Percentiles rank a stretch among this genome's conserved stretches.
Evolutionary conservation across 1,284 basidiomycete species (phyloP).

Genomic region (Tilletiopsis washingtonensis): DNA sequence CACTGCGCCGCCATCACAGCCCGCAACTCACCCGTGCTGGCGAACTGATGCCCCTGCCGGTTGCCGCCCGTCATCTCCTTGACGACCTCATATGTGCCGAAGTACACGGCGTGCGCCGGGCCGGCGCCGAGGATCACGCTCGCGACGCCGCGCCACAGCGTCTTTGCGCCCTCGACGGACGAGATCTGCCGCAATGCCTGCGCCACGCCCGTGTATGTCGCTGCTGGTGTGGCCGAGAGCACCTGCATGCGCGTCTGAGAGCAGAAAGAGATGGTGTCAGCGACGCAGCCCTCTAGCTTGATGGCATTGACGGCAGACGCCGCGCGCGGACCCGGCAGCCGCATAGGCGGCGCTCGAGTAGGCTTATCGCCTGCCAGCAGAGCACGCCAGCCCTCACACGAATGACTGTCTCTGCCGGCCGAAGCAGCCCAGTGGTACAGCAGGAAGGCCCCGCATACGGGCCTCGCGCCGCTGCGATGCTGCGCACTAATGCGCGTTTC

Average conservation of each 20-base stretch:
- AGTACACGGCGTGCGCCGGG: constrained; percentile 96
- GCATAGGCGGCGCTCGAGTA: too few relatives aligned
- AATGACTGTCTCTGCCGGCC: too few relatives aligned
- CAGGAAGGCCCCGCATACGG: too few relatives aligned
- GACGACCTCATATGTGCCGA: constrained; percentile 88
- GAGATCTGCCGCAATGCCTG: constrained; percentile 84
- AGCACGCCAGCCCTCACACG: too few relatives aligned
- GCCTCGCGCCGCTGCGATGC: too few relatives aligned
- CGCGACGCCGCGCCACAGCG: constrained; percentile 90
- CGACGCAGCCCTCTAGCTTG: too few relatives aligned
- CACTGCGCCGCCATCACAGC: not conserved
- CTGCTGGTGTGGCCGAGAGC: constrained; percentile 67
- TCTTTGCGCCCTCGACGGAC: constrained; percentile 80
- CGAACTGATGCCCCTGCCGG: constrained; percentile 67
- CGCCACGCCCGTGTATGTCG: constrained; percentile 77
- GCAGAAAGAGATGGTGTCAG: not conserved
- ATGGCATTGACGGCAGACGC: too few relatives aligned
- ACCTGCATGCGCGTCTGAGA: constrained; percentile 96
- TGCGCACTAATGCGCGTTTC: too few relatives aligned
- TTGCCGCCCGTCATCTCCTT: constrained; percentile 90
- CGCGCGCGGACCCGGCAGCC: too few relatives aligned
- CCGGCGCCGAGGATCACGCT: constrained; percentile 97
- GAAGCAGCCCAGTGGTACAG: too few relatives aligned
- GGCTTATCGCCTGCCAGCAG: too few relatives aligned
- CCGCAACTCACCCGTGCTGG: constrained; percentile 61